phyloP scores from a whole-genome alignment of 2,329 filamentous ascomycete species.

The Dothistroma septosporum region DNA sequence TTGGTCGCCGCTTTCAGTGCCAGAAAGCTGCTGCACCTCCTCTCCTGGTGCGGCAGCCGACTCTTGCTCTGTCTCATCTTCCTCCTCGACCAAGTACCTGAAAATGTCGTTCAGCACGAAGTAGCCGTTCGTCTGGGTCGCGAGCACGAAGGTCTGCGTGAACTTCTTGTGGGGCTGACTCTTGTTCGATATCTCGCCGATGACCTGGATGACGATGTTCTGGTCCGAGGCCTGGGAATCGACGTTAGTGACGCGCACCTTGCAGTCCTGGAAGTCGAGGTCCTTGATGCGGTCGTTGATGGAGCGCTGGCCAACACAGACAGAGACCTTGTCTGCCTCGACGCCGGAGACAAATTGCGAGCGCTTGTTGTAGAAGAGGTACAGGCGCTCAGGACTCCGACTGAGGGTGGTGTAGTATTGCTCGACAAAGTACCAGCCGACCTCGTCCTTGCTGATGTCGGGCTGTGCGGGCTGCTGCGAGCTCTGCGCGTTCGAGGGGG shows the following conservation, averaged over 20 bases:
- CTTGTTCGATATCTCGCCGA: constrained; percentile 96
- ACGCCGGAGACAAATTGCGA: constrained; percentile 92
- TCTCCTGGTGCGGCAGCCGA: constrained; percentile 48
- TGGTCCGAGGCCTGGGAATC: constrained; percentile 90
- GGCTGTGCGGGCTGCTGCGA: constrained; percentile 21
- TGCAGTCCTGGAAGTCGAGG: constrained; percentile 94
- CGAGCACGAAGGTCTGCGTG: constrained; percentile 94
- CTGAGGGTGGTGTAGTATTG: constrained; percentile 98
- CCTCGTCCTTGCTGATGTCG: constrained; percentile 76
- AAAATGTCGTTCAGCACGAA: constrained; percentile 98
- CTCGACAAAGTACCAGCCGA: constrained; percentile 99
- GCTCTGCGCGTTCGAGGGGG: constrained; percentile 22
- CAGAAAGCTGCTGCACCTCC: constrained; percentile 32
- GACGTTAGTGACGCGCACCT: constrained; percentile 96
- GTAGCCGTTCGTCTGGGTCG: constrained; percentile 92
- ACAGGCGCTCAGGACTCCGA: constrained; percentile 89
- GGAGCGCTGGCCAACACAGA: constrained; percentile 79
- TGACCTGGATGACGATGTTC: constrained; percentile 96
- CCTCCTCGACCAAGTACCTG: constrained; percentile 82
- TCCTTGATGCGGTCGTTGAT: constrained; percentile 94
- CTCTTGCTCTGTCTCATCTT: constrained; percentile 69
- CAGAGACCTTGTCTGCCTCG: constrained; percentile 82
- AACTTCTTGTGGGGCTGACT: constrained; percentile 89
- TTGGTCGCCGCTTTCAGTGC: constrained; percentile 36
- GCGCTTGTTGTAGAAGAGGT: constrained; percentile 92